A percentile compares a stretch with the other conserved stretches of the same genome.
Evolutionary conservation across 495 filamentous ascomycete genomes (phyloP).

Genomic region (Podospora pseudoanserina): DNA sequence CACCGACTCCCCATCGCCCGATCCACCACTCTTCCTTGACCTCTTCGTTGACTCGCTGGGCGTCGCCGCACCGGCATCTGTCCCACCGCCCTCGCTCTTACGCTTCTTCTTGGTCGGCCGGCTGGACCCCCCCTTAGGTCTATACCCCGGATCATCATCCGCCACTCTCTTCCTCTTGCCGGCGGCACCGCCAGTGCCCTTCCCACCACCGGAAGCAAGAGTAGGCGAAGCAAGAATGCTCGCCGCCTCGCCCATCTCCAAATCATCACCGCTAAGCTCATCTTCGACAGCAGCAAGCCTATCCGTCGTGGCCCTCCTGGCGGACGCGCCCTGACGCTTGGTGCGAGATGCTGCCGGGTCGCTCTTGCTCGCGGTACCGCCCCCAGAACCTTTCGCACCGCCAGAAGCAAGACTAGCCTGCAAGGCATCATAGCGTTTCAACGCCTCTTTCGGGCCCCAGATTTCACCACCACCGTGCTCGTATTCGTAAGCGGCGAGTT

Average conservation of each 20-base stretch:
- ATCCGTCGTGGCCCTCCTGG: slow-evolving; percentile 10
- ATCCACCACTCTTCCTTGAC: slow-evolving; percentile 31
- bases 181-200: neutral
- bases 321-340: slow-evolving; percentile 27
- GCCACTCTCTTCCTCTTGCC: slow-evolving; percentile 51
- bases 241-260: slow-evolving; percentile 25
- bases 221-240: slow-evolving; percentile 43
- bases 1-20: slow-evolving; percentile 5
- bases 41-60: slow-evolving; percentile 22
- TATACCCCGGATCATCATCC: slow-evolving; percentile 66
- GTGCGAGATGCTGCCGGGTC: slow-evolving; percentile 16
- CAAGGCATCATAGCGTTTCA: neutral
- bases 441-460: no score
- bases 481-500: slow-evolving; percentile 26
- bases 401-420: no score
- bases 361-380: neutral
- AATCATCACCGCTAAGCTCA: slow-evolving; percentile 33
- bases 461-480: slow-evolving; percentile 32
- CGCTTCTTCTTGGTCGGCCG: slow-evolving; percentile 63
- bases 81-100: slow-evolving; percentile 34
- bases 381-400: slow-evolving; percentile 6
- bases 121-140: slow-evolving; percentile 61
- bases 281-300: slow-evolving; percentile 27
- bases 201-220: slow-evolving; percentile 32
- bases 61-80: slow-evolving; percentile 26